Base-by-base conservation (phyloP, 2,329 filamentous ascomycete species). In the Cadophora malorum region DNA sequence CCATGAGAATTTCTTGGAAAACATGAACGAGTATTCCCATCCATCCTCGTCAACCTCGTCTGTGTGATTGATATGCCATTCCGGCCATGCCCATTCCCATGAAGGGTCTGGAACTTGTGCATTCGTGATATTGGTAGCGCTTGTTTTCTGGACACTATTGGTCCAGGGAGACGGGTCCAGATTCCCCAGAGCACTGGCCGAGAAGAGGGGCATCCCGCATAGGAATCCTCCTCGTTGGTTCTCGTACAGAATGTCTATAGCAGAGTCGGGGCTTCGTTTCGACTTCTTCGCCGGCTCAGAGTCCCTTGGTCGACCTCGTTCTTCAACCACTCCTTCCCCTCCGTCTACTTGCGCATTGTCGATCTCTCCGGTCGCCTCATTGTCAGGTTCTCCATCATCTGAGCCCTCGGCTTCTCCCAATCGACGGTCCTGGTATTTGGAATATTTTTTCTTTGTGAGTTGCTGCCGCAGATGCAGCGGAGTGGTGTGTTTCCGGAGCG, bases 21-120 rank as follows among this genome's bases (percentile, higher is more conserved):
- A 99, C 72, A 92, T 90, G 78, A 97, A 94, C 19, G 93, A 96
- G 80, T 99, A 99, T 78, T 97, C 91, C 96, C 96, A 99, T 3
- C 96, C 96, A 70, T 95, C 92, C 70, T 95, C 91, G 75, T 98
- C 96, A 12, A 92, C 89, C 68, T 91, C 90, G 2, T 91, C 87
- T 82, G 95, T 93, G 86, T 93, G 82, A 68, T 87, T 85, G 72
- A 91, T 76, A 33, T 81, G 83, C 89, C 88, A 91, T 63, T 88
- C 87, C 1, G 87, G 83, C 87, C 88, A 90, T 1, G 81, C 88
- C 96, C 96, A 99, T 77, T 93, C 89, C 96, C 96, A 99, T 70
- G 90, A 93, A 6, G 96, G 96, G 77, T 99, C 96, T 0, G 96
- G 96, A 1, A 97, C 88, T 78, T 97, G 94, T 0, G 95, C 94